phyloP scores from a whole-genome alignment of 805 yeast species.

The Candida hungchunana region DNA sequence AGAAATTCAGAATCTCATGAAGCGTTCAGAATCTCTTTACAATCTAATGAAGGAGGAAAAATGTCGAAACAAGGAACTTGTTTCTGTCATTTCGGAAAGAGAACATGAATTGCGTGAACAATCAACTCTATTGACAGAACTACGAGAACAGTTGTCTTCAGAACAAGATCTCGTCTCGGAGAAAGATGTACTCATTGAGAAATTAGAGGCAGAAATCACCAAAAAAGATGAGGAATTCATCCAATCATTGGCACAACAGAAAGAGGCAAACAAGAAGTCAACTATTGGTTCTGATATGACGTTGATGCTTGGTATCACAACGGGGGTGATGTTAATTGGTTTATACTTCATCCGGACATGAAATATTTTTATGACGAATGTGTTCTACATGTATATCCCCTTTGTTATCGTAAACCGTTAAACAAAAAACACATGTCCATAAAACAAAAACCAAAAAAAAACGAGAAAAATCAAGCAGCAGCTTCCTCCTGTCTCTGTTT shows the following conservation, averaged over 20 bases:
- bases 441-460: background rate
- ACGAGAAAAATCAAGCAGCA: too few species aligned
- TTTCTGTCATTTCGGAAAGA: constrained; percentile 1
- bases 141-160: background rate
- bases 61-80: constrained; percentile 1
- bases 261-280: background rate
- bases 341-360: too few species aligned
- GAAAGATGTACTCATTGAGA: background rate
- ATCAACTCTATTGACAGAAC: background rate
- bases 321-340: constrained; percentile 6
- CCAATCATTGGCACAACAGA: background rate
- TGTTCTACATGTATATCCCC: too few species aligned
- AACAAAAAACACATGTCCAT: background rate
- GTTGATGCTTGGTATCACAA: constrained; percentile 3
- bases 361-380: too few species aligned
- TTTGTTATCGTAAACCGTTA: too few species aligned
- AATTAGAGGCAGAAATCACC: background rate
- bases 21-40: constrained; percentile 1
- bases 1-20: background rate
- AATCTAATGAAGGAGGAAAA: constrained; percentile 1
- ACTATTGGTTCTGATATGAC: constrained; percentile 6
- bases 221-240: constrained; percentile 3
- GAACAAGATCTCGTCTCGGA: background rate
- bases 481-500: constrained; percentile 29
- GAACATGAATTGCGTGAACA: background rate